Percentiles rank a stretch among this genome's conserved stretches.
phyloP scores from a whole-genome alignment of 129 eudicot species.

The Calendula officinalis region DNA sequence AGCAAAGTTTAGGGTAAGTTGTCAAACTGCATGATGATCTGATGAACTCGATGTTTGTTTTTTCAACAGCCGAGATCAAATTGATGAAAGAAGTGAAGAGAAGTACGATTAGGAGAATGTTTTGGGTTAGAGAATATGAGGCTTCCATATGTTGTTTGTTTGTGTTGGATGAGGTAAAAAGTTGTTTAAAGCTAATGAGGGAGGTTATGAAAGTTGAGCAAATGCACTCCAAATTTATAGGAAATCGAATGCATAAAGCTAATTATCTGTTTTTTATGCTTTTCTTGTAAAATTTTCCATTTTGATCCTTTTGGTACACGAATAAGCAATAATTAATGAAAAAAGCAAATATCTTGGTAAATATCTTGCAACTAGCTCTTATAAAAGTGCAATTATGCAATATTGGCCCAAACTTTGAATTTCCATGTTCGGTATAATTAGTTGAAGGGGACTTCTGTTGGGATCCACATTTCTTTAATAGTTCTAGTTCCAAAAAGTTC shows the following conservation, averaged over 20 bases:
- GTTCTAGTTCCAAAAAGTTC: too few relatives aligned
- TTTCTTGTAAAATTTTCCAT: not conserved
- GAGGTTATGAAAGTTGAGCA: slow-evolving; percentile 13
- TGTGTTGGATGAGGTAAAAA: too few relatives aligned
- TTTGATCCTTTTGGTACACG: not conserved
- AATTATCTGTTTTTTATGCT: not conserved
- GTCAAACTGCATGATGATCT: slow-evolving; percentile 46
- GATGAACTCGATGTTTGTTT: slow-evolving; percentile 31
- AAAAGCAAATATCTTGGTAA: slow-evolving; percentile 5
- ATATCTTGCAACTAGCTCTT: slow-evolving; percentile 20
- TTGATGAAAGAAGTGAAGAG: slow-evolving; percentile 10
- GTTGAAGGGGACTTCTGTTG: too few relatives aligned
- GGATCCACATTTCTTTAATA: too few relatives aligned
- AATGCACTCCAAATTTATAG: slow-evolving; percentile 21
- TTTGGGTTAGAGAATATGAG: not conserved
- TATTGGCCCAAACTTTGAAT: not conserved
- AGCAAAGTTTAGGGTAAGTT: slow-evolving; percentile 43
- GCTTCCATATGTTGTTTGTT: too few relatives aligned
- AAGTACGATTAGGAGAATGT: slow-evolving; percentile 4
- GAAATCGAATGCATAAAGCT: not conserved
- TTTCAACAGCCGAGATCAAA: slow-evolving; percentile 19
- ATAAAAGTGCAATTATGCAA: slow-evolving; percentile 13
- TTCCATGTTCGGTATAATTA: not conserved
- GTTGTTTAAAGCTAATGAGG: not conserved
- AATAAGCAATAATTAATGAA: not conserved